These are phyloP conservation scores for Podaxis sp. DNA, from an alignment of 768 basidiomycete genomes.

Conservation along the genomic window DNA sequence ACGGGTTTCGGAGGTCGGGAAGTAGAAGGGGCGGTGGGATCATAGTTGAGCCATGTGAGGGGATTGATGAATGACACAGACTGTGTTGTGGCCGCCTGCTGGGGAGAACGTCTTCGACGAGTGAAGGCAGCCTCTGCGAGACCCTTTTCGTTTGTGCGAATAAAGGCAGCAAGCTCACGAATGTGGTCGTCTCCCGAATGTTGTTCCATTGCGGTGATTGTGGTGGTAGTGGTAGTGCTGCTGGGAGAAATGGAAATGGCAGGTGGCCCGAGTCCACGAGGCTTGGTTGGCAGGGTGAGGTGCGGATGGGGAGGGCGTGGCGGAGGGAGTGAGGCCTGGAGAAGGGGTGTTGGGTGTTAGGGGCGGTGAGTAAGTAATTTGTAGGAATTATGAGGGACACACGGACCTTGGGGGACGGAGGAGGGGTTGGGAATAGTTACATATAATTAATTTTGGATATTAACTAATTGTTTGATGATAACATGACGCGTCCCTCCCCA, in stretches of 20 bases:
- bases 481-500: constrained; percentile 17
- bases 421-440: background rate
- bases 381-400: too few species aligned
- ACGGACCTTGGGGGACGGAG: background rate
- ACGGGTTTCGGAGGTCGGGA: constrained; percentile 52
- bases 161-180: constrained; percentile 65
- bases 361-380: too few species aligned
- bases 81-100: constrained; percentile 26
- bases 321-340: constrained; percentile 1
- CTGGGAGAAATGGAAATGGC: too few species aligned
- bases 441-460: constrained; percentile 2
- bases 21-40: constrained; percentile 28
- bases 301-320: constrained; percentile 10
- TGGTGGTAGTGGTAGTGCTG: constrained; percentile 17
- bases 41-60: constrained; percentile 55
- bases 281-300: too few species aligned
- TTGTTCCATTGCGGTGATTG: constrained; percentile 32
- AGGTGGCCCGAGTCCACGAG: too few species aligned
- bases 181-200: constrained; percentile 78
- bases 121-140: constrained; percentile 65
- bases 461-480: background rate
- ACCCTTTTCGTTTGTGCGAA: constrained; percentile 68
- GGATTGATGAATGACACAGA: constrained; percentile 55
- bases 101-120: constrained; percentile 46
- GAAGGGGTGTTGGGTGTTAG: background rate